Evolutionary conservation across 768 basidiomycete species (phyloP).

Genomic region (Lentinula lateritia): DNA sequence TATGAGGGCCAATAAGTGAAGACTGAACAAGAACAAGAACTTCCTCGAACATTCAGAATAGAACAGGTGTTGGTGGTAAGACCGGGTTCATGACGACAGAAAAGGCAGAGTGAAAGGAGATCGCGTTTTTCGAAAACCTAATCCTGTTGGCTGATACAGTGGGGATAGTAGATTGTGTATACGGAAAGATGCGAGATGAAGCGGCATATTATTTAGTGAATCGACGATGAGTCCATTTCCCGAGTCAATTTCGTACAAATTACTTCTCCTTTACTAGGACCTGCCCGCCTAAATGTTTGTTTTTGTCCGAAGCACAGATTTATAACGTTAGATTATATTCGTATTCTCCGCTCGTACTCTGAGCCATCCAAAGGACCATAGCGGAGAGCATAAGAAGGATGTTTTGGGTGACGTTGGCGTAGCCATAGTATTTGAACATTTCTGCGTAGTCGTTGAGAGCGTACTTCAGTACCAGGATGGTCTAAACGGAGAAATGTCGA

Average conservation of each 20-base stretch:
- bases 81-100: not conserved
- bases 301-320: not conserved
- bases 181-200: not conserved
- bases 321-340: conserved; percentile 85
- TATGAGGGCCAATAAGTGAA: no score
- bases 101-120: not conserved
- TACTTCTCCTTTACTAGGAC: not conserved
- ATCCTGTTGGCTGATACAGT: not conserved
- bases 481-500: conserved; percentile 37
- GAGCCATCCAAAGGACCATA: conserved; percentile 88
- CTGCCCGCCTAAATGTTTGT: not conserved
- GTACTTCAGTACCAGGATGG: conserved; percentile 88
- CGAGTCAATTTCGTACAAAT: not conserved
- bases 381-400: conserved; percentile 80
- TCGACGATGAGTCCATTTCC: not conserved
- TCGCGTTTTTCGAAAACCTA: not conserved
- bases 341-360: conserved; percentile 81
- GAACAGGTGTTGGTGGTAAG: not conserved
- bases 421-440: conserved; percentile 85
- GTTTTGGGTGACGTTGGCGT: conserved; percentile 94
- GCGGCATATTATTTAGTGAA: not conserved
- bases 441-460: conserved; percentile 65
- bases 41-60: not conserved
- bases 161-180: not conserved
- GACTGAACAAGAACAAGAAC: no score